phyloP scores from a whole-genome alignment of 1,139 yeast species.

The Petasospora rhodanensis region DNA sequence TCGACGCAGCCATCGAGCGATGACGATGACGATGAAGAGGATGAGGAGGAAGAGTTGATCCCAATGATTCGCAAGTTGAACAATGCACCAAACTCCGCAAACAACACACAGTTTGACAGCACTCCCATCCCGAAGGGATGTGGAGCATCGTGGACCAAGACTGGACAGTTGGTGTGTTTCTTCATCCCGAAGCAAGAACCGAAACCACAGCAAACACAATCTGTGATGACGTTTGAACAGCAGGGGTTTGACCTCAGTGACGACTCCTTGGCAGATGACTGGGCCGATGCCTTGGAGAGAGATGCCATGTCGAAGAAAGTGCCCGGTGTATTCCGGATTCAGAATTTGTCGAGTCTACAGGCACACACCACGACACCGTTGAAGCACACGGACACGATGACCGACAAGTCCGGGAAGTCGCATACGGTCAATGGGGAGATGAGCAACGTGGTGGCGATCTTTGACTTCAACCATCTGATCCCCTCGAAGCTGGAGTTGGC shows the following conservation, averaged over 20 bases:
- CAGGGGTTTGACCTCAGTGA: constrained; percentile 38
- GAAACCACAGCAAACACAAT: constrained; percentile 36
- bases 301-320: constrained; percentile 33
- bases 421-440: constrained; percentile 1
- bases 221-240: constrained; percentile 37
- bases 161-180: constrained; percentile 78
- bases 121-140: constrained; percentile 92
- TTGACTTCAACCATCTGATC: constrained; percentile 64
- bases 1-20: constrained; percentile 25
- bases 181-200: constrained; percentile 55
- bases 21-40: constrained; percentile 25
- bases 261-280: constrained; percentile 35
- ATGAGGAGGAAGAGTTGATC: constrained; percentile 24
- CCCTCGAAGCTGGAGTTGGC: constrained; percentile 81
- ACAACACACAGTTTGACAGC: constrained; percentile 53
- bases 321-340: constrained; percentile 27
- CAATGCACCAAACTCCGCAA: too few species aligned
- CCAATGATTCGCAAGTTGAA: too few species aligned
- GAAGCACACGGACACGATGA: constrained; percentile 7
- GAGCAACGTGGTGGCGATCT: constrained; percentile 52
- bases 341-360: too few species aligned
- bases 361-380: constrained; percentile 2
- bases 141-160: constrained; percentile 83
- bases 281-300: constrained; percentile 36
- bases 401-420: constrained; percentile 18